These are phyloP conservation scores for Lecanosticta acicola DNA, from an alignment of 2,329 filamentous ascomycete genomes.

Conservation along the genomic window DNA sequence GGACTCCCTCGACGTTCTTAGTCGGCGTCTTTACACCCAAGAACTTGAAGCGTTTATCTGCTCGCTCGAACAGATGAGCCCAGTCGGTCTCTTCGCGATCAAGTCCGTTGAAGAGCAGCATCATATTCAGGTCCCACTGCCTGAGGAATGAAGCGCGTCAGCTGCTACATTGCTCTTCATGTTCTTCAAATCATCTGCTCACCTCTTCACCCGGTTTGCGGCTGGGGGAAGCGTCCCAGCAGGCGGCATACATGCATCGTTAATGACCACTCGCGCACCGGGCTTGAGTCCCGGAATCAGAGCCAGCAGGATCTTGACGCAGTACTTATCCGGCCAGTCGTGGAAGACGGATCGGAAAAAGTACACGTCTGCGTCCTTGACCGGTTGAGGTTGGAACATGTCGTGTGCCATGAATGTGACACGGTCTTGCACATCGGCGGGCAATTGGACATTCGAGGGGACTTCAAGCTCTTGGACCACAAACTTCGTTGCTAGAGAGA, in stretches of 20 bases:
- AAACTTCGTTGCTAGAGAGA: slow-evolving; percentile 12
- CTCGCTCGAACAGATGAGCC: not conserved
- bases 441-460: not conserved
- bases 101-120: not conserved
- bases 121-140: not conserved
- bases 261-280: slow-evolving; percentile 21
- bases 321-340: slow-evolving; percentile 21
- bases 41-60: not conserved
- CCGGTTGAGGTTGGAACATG: slow-evolving; percentile 28
- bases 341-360: slow-evolving; percentile 22
- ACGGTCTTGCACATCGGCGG: slow-evolving; percentile 1
- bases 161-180: not conserved
- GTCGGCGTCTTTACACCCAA: not conserved
- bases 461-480: slow-evolving; percentile 17
- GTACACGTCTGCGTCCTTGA: slow-evolving; percentile 28
- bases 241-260: slow-evolving; percentile 7
- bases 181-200: not conserved
- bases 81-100: not conserved
- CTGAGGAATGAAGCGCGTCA: not conserved
- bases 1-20: not conserved
- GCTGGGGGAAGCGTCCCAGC: not conserved
- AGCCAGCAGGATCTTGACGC: slow-evolving; percentile 16
- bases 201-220: not conserved
- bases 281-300: slow-evolving; percentile 18
- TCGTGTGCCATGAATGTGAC: slow-evolving; percentile 15